phyloP scores from a whole-genome alignment of 805 yeast genomes.

The Debaryomyces maramus region DNA sequence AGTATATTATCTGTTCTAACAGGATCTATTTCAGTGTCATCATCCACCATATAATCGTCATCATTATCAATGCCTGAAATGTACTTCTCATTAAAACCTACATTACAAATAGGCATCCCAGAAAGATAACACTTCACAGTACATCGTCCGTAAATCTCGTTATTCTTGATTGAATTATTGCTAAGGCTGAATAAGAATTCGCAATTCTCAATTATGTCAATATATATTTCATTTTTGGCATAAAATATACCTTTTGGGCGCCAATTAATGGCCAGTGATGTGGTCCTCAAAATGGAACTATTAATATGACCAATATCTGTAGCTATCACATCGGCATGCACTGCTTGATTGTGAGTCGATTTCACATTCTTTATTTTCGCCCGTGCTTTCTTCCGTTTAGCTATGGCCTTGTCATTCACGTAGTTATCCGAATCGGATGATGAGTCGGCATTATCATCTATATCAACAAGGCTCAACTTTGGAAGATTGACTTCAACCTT shows the following conservation, averaged over 20 bases:
- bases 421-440: constrained; percentile 12
- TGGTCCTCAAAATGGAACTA: constrained; percentile 71
- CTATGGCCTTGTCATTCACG: constrained; percentile 1
- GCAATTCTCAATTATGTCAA: constrained; percentile 41
- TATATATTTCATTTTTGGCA: constrained; percentile 43
- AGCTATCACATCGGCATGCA: constrained; percentile 29
- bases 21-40: not conserved
- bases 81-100: constrained; percentile 41
- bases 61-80: constrained; percentile 35
- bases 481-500: constrained; percentile 49
- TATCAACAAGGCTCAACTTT: constrained; percentile 3
- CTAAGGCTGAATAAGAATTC: constrained; percentile 38
- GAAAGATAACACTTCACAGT: constrained; percentile 39
- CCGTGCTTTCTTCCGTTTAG: constrained; percentile 11
- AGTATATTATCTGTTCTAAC: constrained; percentile 13
- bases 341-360: constrained; percentile 42
- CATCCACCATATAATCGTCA: constrained; percentile 8
- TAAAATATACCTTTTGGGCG: constrained; percentile 47
- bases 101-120: constrained; percentile 44
- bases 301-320: constrained; percentile 42
- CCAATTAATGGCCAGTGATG: constrained; percentile 58
- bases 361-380: constrained; percentile 19
- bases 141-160: constrained; percentile 37
- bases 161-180: constrained; percentile 24
- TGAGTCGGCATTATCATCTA: constrained; percentile 9